Conservation (phyloP, 257 asterid species). For the Schizonepeta tenuifolia region DNA sequence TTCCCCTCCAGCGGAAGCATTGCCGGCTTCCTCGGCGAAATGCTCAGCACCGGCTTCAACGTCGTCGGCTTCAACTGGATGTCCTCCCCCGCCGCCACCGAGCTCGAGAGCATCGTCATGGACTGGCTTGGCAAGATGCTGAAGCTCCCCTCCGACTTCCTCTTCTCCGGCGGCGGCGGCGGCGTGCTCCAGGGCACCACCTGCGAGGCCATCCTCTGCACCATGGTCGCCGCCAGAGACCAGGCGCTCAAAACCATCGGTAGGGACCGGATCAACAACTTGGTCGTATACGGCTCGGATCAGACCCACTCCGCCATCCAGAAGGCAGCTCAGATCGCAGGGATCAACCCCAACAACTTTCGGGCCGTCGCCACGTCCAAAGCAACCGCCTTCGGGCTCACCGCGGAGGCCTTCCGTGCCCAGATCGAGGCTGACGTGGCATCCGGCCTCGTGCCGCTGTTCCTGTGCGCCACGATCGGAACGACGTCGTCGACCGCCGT, state of each 20-base stretch:
- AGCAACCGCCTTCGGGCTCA: conserved; percentile 42
- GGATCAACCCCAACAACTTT: conserved; percentile 57
- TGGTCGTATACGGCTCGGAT: conserved; percentile 75
- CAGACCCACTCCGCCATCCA: conserved; percentile 73
- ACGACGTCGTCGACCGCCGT: conserved; percentile 76
- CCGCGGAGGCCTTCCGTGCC: conserved; percentile 45
- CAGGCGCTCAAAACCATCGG: conserved; percentile 50
- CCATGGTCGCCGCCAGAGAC: conserved; percentile 72
- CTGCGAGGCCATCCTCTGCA: conserved; percentile 67
- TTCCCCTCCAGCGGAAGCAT: conserved; percentile 73
- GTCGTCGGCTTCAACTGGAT: conserved; percentile 86
- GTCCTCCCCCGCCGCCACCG: conserved; percentile 87
- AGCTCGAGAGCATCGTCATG: conserved; percentile 81
- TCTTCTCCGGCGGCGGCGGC: conserved; percentile 81
- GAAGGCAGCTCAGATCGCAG: conserved; percentile 73
- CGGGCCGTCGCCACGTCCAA: conserved; percentile 53
- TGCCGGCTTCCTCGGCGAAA: conserved; percentile 78
- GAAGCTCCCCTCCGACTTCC: conserved; percentile 55
- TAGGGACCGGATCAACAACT: conserved; percentile 46
- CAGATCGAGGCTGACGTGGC: conserved; percentile 47
- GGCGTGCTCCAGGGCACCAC: conserved; percentile 84
- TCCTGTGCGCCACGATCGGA: conserved; percentile 69
- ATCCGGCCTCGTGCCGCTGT: conserved; percentile 60
- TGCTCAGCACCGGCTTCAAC: conserved; percentile 73
- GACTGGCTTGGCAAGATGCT: conserved; percentile 83